phyloP scores from a whole-genome alignment of 805 yeast genomes.

The Danielia oregonensis region DNA sequence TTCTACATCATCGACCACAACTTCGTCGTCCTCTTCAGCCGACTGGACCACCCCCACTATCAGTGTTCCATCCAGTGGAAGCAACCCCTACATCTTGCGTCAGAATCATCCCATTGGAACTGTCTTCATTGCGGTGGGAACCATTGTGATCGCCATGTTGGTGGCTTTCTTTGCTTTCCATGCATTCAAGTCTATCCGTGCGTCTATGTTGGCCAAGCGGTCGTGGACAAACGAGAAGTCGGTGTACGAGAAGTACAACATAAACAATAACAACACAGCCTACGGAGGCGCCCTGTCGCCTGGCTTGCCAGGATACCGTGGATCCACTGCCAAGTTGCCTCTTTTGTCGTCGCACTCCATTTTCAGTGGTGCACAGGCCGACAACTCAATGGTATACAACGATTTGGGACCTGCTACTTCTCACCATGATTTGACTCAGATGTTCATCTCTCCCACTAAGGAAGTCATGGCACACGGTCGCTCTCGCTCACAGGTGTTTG shows the following conservation, averaged over 20 bases:
- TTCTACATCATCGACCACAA: slow-evolving; percentile 9
- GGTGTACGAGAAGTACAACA: slow-evolving; percentile 32
- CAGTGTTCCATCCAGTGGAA: slow-evolving; percentile 52
- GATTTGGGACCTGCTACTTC: slow-evolving; percentile 29
- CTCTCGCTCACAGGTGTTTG: slow-evolving; percentile 21
- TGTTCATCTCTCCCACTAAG: slow-evolving; percentile 79
- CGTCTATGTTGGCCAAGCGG: slow-evolving; percentile 51
- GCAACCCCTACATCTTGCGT: slow-evolving; percentile 62
- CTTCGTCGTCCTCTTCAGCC: slow-evolving; percentile 13
- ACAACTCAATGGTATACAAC: slow-evolving; percentile 31
- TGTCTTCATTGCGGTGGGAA: slow-evolving; percentile 78
- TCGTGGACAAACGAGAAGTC: slow-evolving; percentile 32
- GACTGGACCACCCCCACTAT: slow-evolving; percentile 45
- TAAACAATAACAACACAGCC: slow-evolving; percentile 25
- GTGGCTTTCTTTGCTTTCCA: slow-evolving; percentile 52
- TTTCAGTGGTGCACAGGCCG: slow-evolving; percentile 22
- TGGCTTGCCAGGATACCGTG: slow-evolving; percentile 13
- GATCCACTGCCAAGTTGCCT: slow-evolving; percentile 33
- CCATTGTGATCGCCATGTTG: slow-evolving; percentile 58
- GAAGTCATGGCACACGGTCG: slow-evolving; percentile 57
- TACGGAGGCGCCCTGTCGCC: slow-evolving; percentile 18
- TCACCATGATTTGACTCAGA: slow-evolving; percentile 40
- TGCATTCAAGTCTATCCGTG: slow-evolving; percentile 41
- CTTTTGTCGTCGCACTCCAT: slow-evolving; percentile 22
- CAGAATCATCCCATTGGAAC: slow-evolving; percentile 65